phyloP scores from a whole-genome alignment of 73 alveolate species.

The Uronychia setigera region DNA sequence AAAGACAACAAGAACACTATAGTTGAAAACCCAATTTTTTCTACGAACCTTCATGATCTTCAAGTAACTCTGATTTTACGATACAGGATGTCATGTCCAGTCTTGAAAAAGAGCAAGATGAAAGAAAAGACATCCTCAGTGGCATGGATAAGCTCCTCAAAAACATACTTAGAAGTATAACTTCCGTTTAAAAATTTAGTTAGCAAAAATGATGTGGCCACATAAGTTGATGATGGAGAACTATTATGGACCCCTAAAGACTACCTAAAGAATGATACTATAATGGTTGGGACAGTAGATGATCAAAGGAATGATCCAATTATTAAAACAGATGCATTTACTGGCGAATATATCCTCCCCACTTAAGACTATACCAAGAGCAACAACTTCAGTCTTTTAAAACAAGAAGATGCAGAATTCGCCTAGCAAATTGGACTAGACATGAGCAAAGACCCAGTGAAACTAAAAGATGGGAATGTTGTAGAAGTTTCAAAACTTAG shows the following conservation, averaged over 20 bases:
- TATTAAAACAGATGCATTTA: neutral
- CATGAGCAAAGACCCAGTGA: conserved; percentile 19
- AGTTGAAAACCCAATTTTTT: conserved; percentile 38
- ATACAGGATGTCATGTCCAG: conserved; percentile 31
- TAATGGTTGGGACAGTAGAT: neutral
- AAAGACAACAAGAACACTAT: conserved; percentile 37
- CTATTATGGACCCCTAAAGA: conserved; percentile 40
- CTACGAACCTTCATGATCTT: conserved; percentile 32
- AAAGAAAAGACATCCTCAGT: conserved; percentile 35
- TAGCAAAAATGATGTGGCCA: conserved; percentile 30
- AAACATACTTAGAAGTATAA: conserved; percentile 35
- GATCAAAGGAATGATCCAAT: neutral
- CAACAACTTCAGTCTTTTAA: conserved; percentile 14
- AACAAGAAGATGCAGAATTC: conserved; percentile 36
- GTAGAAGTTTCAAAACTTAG: conserved; percentile 50
- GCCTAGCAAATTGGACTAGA: conserved; percentile 36
- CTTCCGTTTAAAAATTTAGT: no score
- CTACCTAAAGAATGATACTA: neutral
- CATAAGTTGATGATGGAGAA: conserved; percentile 59
- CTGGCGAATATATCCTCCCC: conserved; percentile 15
- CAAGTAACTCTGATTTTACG: no score
- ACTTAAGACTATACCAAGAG: conserved; percentile 27
- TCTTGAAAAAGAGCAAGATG: conserved; percentile 52
- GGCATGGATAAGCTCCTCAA: conserved; percentile 61
- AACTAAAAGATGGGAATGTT: conserved; percentile 36